Evolutionary conservation across 2,329 filamentous ascomycete genomes (phyloP).

Genomic region (Trichoderma sp.): DNA sequence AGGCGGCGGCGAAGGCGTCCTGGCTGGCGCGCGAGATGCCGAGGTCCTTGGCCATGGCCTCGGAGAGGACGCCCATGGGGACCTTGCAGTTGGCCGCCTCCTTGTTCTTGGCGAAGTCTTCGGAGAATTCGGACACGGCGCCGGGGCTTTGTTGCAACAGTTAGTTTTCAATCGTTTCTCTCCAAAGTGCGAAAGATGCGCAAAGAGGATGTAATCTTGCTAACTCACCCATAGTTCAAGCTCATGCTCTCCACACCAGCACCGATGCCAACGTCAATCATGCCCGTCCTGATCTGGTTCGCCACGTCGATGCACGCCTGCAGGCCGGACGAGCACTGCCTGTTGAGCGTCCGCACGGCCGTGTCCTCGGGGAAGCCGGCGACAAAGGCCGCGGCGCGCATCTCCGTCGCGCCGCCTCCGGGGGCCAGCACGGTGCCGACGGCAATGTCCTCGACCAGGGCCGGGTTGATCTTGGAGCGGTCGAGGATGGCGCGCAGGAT

Average conservation of each 20-base stretch:
- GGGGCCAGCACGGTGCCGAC: conserved; percentile 91
- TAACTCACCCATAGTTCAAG: conserved; percentile 77
- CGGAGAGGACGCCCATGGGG: conserved; percentile 90
- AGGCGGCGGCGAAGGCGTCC: conserved; percentile 90
- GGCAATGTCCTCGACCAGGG: conserved; percentile 85
- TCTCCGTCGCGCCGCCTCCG: conserved; percentile 93
- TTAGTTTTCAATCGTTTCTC: neutral
- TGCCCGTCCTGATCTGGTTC: conserved; percentile 85
- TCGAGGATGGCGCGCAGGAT: conserved; percentile 80
- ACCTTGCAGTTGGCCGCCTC: conserved; percentile 96
- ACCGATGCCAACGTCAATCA: conserved; percentile 94
- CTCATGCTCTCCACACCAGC: conserved; percentile 98
- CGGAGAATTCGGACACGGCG: conserved; percentile 91
- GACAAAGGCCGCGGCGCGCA: conserved; percentile 86
- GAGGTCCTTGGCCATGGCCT: conserved; percentile 90
- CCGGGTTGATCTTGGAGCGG: conserved; percentile 85
- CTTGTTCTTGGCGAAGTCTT: conserved; percentile 77
- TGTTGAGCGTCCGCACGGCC: conserved; percentile 85
- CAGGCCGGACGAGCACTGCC: conserved; percentile 91
- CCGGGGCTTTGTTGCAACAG: conserved; percentile 58
- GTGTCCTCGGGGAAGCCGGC: conserved; percentile 87
- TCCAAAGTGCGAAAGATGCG: too few relatives aligned
- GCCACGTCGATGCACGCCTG: conserved; percentile 93
- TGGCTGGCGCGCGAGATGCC: conserved; percentile 71
- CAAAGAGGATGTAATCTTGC: too few relatives aligned